Base-by-base conservation (phyloP, 139 green algal genomes). In the Picochlorum sp. region DNA sequence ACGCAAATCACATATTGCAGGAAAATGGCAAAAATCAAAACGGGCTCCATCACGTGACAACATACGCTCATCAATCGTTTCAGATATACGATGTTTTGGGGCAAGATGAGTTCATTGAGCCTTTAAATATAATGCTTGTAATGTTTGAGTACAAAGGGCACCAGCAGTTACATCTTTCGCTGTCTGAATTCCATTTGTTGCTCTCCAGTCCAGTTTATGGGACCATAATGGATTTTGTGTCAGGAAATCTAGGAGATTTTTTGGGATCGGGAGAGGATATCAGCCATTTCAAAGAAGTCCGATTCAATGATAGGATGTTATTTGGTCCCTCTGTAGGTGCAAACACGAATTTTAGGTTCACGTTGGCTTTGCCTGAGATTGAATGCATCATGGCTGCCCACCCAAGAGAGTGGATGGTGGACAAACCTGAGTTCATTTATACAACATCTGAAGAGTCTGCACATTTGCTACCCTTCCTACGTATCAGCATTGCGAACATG, bases 151-250 rank as follows among this genome's bases (percentile, higher is more conserved):
- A 59, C 14, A 18, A 46, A 6, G 46, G 21, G 20, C 44, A 59
- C 9, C 24, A 45, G 5, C 75, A 80, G 38, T 64, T 85, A 26
- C 78, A 85, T 68, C 32, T 85, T 1, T 71, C 71, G 1, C n/a
- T 71, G 24, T 56, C 69, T 0, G 45, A 56, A 4, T 30, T 85
- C 2, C 18, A 23, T 13, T 58, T 49, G 2, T 47, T 71, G 18
- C 28, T 85, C 20, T 79, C 79, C 49, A 58, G 47, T 1, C 64
- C 72, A 44, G 80, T 77, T 62, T 84, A 69, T 60, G 61, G 49
- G 2, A 49, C 49, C 15, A 16, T 78, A n/a, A 78, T 78, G 68
- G 68, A 77, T 41, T 77, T 74, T 58, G 44, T 78, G 1, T 54
- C 50, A 7, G 78, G 78, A 24, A 84, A 84, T 52, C 57, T 84